Conservation (phyloP, 495 filamentous ascomycete species). For the Hyaloscypha bicolor region DNA sequence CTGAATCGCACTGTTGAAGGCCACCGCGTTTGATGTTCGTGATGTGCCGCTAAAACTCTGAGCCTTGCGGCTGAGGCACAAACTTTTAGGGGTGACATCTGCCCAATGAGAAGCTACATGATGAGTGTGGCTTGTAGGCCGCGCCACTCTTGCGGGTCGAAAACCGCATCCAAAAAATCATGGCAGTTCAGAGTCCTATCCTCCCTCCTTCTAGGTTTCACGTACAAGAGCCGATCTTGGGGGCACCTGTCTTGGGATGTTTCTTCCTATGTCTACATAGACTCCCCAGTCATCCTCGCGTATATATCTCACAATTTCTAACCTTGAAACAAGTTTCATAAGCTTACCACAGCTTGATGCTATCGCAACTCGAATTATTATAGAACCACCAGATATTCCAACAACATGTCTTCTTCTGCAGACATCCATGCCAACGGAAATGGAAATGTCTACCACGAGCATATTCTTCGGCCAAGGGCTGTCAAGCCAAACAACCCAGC, state of each 20-base stretch:
- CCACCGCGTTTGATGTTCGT: not conserved
- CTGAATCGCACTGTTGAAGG: slow-evolving; percentile 13
- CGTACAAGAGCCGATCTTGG: not conserved
- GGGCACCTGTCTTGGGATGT: not conserved
- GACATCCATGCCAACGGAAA: slow-evolving; percentile 28
- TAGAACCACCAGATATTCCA: not conserved
- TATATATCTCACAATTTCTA: not conserved
- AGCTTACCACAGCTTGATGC: not conserved
- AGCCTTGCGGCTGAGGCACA: not conserved
- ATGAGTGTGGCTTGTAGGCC: not conserved
- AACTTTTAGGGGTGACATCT: too few relatives aligned
- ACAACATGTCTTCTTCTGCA: slow-evolving; percentile 33
- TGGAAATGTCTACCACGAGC: slow-evolving; percentile 28
- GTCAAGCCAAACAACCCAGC: slow-evolving; percentile 41
- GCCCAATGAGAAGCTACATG: too few relatives aligned
- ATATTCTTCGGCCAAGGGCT: slow-evolving; percentile 43
- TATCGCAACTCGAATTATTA: not conserved
- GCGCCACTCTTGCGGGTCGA: not conserved
- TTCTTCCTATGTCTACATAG: not conserved
- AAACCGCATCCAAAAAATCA: not conserved
- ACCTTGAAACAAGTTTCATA: not conserved
- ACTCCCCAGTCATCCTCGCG: not conserved
- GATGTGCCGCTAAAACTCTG: slow-evolving; percentile 2
- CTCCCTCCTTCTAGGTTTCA: not conserved
- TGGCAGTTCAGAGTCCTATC: not conserved